These are phyloP conservation scores for Buxus sempervirens DNA, from an alignment of 164 flowering plant genomes.

Conservation along the genomic window DNA sequence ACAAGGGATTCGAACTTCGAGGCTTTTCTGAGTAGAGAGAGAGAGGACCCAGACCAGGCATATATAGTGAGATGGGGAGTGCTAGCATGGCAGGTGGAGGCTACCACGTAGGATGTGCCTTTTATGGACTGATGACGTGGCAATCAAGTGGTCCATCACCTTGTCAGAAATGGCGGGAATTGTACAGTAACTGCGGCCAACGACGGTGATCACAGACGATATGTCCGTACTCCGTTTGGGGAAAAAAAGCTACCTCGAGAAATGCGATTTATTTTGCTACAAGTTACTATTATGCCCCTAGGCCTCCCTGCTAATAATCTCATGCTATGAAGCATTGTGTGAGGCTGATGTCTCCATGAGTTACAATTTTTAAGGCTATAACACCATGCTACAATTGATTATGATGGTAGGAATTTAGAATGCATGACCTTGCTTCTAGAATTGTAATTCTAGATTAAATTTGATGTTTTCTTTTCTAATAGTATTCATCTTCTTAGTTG, in stretches of 20 bases:
- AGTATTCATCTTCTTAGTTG: too few relatives aligned
- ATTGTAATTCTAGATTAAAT: too few relatives aligned
- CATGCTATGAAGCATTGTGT: too few relatives aligned
- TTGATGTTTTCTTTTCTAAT: too few relatives aligned
- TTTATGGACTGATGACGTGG: slow-evolving; percentile 3
- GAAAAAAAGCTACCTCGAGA: slow-evolving; percentile 9
- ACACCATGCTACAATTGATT: too few relatives aligned
- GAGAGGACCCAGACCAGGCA: too few relatives aligned
- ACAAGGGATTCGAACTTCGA: background rate
- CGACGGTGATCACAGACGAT: background rate
- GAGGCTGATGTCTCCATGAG: too few relatives aligned
- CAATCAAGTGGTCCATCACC: background rate
- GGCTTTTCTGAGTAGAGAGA: background rate
- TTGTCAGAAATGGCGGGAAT: slow-evolving; percentile 17
- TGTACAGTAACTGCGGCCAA: slow-evolving; percentile 7
- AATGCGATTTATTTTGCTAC: background rate
- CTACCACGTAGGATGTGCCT: slow-evolving; percentile 9
- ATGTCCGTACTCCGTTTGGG: slow-evolving; percentile 3
- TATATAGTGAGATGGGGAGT: background rate
- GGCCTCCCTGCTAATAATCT: too few relatives aligned
- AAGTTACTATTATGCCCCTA: slow-evolving; percentile 3
- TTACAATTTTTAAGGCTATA: too few relatives aligned
- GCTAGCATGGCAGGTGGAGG: slow-evolving; percentile 1
- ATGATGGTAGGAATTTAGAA: too few relatives aligned
- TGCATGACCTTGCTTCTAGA: too few relatives aligned